Base-by-base conservation (phyloP, 2,329 filamentous ascomycete genomes). In the Trichoderma cornu-damae region DNA sequence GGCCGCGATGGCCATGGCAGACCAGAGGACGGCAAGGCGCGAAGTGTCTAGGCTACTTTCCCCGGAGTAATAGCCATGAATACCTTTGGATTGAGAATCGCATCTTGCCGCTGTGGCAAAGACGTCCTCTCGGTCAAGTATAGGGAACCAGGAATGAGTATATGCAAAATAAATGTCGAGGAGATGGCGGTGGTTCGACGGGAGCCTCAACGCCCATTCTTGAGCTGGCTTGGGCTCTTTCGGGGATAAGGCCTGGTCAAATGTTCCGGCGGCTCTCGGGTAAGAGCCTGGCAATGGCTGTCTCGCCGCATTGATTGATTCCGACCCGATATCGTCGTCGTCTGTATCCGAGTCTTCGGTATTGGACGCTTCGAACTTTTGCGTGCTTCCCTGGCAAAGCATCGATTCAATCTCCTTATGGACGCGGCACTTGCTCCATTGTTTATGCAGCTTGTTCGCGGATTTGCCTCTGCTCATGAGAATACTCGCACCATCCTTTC, bases 111-210 rank as follows among this genome's bases (percentile, higher is more conserved):
- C 42, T 3, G 32, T 55, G 12, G 52, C 32, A 37, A 47, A 30
- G 3, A 55, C 4, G 4, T 47, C 32, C 11, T 55, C 52, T 16
- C 42, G 43, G 9, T 55, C 42, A 3, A 55, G 42, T 24, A 55
- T 55, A 24, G 52, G 52, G 12, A 47, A 44, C 52, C 52, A 55
- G 42, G 42, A 55, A 2, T 55, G 52, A 8, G 52, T 55, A 47
- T 55, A 55, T 20, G 52, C n/a, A 38, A 55, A 55, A 6, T 55
- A 55, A 28, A 55, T 55, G 1, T 55, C 43, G 5, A 55, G 52
- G 2, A 55, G 42, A 4, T 35, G 42, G 14, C 24, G 42, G 3
- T 55, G 11, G 24, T 55, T 47, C 14, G 32, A 47, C 3, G 52
- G 52, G 3, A 55, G 30, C 2, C 11, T 46, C 1, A 47, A 9